Evolutionary conservation across 495 filamentous ascomycete genomes (phyloP).

Genomic region (Talaromyces stipitatus): DNA sequence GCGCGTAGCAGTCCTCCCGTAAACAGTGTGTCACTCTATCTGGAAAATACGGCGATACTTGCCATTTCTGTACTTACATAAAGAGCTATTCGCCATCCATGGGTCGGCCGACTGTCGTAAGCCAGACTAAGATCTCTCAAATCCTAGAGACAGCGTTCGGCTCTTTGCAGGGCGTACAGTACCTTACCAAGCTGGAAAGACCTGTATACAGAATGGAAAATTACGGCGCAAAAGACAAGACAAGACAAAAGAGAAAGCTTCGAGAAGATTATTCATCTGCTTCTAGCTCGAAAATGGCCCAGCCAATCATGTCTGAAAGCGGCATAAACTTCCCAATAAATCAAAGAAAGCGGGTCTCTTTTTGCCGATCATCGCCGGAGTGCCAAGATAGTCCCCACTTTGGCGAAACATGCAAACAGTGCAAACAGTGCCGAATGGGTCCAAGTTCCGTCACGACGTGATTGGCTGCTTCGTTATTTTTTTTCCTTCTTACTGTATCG

Average conservation of each 20-base stretch:
- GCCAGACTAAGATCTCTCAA: not conserved
- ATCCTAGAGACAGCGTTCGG: no score
- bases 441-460: not conserved
- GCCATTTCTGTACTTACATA: not conserved
- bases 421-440: conserved; percentile 2
- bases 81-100: not conserved
- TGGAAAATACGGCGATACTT: not conserved
- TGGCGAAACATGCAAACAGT: conserved; percentile 3
- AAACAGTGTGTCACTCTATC: not conserved
- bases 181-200: no score
- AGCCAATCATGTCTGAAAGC: not conserved
- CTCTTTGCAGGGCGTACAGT: no score
- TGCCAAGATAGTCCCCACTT: not conserved
- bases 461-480: not conserved
- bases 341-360: not conserved
- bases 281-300: conserved; percentile 9
- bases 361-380: not conserved
- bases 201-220: not conserved
- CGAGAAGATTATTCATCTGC: conserved; percentile 1
- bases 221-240: not conserved
- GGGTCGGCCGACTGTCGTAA: not conserved
- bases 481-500: not conserved
- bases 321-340: not conserved
- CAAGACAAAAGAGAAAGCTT: not conserved
- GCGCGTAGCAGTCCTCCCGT: not conserved